Conservation (phyloP, 139 green algal species). For the Trebouxia sp. region DNA sequence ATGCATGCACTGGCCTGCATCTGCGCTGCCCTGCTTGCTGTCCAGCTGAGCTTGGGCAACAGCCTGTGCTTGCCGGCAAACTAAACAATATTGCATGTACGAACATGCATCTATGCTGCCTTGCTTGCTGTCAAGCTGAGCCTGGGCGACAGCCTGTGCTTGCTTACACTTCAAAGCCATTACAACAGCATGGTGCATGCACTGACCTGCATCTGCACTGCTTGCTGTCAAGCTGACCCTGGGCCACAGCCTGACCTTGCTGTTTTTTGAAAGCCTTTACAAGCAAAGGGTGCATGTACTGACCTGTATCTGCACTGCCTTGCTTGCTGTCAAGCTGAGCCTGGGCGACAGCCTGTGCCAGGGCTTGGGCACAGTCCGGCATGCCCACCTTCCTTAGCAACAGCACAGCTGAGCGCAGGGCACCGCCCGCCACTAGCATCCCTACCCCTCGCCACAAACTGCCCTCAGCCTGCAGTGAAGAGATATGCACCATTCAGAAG, state of each 20-base stretch:
- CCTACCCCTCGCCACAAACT: slow-evolving; percentile 44
- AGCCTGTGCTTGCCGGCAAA: too few relatives aligned
- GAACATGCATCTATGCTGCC: too few relatives aligned
- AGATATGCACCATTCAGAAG: too few relatives aligned
- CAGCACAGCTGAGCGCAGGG: slow-evolving; percentile 37
- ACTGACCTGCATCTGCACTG: slow-evolving; percentile 27
- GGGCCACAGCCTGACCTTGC: slow-evolving; percentile 34
- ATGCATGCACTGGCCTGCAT: slow-evolving; percentile 22
- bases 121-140: too few relatives aligned
- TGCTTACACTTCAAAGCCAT: too few relatives aligned
- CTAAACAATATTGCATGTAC: too few relatives aligned
- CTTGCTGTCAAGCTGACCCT: slow-evolving; percentile 48
- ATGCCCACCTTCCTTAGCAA: slow-evolving; percentile 55
- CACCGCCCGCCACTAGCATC: slow-evolving; percentile 45
- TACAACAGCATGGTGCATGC: background rate
- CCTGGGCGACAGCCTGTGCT: too few relatives aligned
- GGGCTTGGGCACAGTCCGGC: slow-evolving; percentile 64
- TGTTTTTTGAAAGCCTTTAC: too few relatives aligned
- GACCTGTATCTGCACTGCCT: slow-evolving; percentile 21
- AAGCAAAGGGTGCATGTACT: background rate
- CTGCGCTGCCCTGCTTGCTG: too few relatives aligned
- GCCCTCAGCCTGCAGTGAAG: slow-evolving; percentile 48
- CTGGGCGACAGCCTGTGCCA: slow-evolving; percentile 41
- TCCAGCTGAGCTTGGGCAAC: too few relatives aligned
- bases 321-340: slow-evolving; percentile 44